These are phyloP conservation scores for Blumeria graminis DNA, from an alignment of 2,329 filamentous ascomycete species.

Conservation along the genomic window DNA sequence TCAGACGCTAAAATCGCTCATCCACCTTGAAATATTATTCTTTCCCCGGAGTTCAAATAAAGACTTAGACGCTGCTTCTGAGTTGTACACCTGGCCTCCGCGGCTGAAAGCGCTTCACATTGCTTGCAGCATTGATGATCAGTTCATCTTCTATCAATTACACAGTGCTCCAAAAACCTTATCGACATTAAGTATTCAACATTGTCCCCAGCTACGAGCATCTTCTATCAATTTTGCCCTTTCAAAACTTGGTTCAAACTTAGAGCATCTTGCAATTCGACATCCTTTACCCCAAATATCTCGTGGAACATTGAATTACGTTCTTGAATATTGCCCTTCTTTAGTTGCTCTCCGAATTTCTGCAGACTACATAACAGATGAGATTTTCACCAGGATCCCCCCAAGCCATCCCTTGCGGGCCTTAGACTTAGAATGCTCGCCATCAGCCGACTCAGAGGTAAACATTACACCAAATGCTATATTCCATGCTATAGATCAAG, in stretches of 20 bases:
- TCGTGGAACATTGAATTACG: slow-evolving; percentile 7
- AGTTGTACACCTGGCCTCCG: slow-evolving; percentile 13
- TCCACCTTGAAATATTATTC: slow-evolving; percentile 12
- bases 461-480: slow-evolving; percentile 7
- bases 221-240: slow-evolving; percentile 8
- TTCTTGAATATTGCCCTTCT: slow-evolving; percentile 10
- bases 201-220: slow-evolving; percentile 11
- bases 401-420: slow-evolving; percentile 10
- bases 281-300: slow-evolving; percentile 14
- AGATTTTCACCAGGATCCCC: slow-evolving; percentile 7
- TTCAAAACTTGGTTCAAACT: slow-evolving; percentile 8
- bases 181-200: slow-evolving; percentile 13
- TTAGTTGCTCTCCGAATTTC: slow-evolving; percentile 12
- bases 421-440: slow-evolving; percentile 15
- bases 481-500: slow-evolving; percentile 12
- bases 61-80: slow-evolving; percentile 1
- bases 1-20: slow-evolving; percentile 12
- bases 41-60: slow-evolving; percentile 13
- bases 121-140: slow-evolving; percentile 13
- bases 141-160: slow-evolving; percentile 11
- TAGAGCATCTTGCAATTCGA: slow-evolving; percentile 14
- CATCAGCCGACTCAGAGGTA: slow-evolving; percentile 10
- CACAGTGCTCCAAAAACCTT: slow-evolving; percentile 7
- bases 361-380: slow-evolving; percentile 13
- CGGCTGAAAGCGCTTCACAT: slow-evolving; percentile 13